Conservation (phyloP, 2,329 filamentous ascomycete genomes). For the Talaromyces rugulosus region DNA sequence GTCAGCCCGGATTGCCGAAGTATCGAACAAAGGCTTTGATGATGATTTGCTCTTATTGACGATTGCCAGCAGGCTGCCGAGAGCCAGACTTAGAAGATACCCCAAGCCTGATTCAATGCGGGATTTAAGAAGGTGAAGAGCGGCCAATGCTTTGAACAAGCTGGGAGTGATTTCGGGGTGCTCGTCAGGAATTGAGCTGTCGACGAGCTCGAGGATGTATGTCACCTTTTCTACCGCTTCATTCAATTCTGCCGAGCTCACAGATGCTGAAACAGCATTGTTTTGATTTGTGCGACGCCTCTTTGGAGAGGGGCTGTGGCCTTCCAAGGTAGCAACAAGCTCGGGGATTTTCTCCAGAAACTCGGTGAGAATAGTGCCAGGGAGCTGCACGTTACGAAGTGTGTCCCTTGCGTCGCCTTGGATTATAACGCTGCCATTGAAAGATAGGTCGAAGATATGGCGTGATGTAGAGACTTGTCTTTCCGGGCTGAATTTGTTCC, state of each 20-base stretch:
- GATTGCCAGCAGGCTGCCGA: conserved; percentile 78
- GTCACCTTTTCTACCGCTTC: conserved; percentile 71
- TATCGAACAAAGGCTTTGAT: conserved; percentile 59
- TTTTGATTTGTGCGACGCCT: conserved; percentile 72
- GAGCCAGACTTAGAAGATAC: conserved; percentile 80
- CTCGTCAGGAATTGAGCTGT: conserved; percentile 69
- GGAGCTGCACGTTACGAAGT: conserved; percentile 67
- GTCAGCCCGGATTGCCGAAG: conserved; percentile 77
- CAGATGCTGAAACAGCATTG: conserved; percentile 59
- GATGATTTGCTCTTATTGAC: conserved; percentile 64
- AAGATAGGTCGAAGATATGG: conserved; percentile 39
- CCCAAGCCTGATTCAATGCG: conserved; percentile 81
- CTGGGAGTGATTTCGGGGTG: conserved; percentile 72
- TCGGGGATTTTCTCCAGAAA: conserved; percentile 73
- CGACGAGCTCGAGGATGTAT: conserved; percentile 82
- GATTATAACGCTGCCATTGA: conserved; percentile 27
- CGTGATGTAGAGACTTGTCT: conserved; percentile 33
- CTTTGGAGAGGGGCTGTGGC: conserved; percentile 70
- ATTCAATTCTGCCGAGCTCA: conserved; percentile 61
- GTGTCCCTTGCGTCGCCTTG: conserved; percentile 54
- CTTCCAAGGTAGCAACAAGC: conserved; percentile 64
- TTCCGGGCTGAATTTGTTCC: conserved; percentile 49
- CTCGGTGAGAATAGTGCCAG: conserved; percentile 65
- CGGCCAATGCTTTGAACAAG: conserved; percentile 79
- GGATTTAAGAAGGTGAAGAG: conserved; percentile 78